phyloP scores from a whole-genome alignment of 78 protist species.

The slime mould (Dictyostelium discoideum) region DNA sequence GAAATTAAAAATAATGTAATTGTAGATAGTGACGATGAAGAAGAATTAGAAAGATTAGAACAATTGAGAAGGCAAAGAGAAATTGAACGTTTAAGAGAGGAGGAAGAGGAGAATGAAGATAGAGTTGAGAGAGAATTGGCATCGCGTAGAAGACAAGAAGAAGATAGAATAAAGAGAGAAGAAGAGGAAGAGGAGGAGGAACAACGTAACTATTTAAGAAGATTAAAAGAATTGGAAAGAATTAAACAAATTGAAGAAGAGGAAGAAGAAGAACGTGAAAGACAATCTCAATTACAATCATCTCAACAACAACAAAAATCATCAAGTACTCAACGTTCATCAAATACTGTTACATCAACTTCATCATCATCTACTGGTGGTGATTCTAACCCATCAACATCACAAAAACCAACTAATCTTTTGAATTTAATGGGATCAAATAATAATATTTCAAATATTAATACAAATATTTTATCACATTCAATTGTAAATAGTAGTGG shows the following conservation, averaged over 20 bases:
- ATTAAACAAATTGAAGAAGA: constrained; percentile 68
- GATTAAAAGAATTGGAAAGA: constrained; percentile 62
- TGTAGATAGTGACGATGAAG: constrained; percentile 38
- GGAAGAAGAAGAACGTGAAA: constrained; percentile 69
- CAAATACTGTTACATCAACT: background rate
- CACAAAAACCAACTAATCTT: background rate
- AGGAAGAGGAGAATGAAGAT: constrained; percentile 76
- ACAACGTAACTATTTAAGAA: constrained; percentile 4
- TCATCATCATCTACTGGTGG: background rate
- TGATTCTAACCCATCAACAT: background rate
- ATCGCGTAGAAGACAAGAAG: constrained; percentile 47
- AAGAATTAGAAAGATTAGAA: constrained; percentile 49
- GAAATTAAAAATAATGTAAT: background rate
- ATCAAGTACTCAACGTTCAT: background rate
- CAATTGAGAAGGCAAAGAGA: constrained; percentile 64
- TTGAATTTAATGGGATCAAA: constrained; percentile 7
- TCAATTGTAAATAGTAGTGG: background rate
- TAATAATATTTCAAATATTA: background rate
- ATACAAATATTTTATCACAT: constrained; percentile 16
- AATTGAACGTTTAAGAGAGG: constrained; percentile 62
- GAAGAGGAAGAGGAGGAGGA: constrained; percentile 79
- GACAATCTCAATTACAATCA: background rate
- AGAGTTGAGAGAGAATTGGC: constrained; percentile 34
- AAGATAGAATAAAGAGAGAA: constrained; percentile 44
- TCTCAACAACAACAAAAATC: background rate